Percentiles rank a stretch among this genome's conserved stretches.
phyloP scores from a whole-genome alignment of 176 grass and related monocot genomes.

The Puya raimondii region DNA sequence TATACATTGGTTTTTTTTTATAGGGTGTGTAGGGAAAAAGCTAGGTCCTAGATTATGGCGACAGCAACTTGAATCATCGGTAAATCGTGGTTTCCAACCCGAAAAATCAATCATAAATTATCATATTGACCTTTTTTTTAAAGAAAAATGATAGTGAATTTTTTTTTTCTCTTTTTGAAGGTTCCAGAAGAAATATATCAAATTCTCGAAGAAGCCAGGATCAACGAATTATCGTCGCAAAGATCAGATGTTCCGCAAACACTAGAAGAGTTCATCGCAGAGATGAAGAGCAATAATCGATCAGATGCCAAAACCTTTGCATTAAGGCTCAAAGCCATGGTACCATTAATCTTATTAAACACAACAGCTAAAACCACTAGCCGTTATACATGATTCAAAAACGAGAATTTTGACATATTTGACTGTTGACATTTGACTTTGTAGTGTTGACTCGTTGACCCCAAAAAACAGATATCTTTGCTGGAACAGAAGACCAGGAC shows the following conservation, averaged over 20 bases:
- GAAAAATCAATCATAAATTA: neutral
- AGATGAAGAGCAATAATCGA: slow-evolving; percentile 20
- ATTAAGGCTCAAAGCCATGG: slow-evolving; percentile 18
- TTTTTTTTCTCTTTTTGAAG: neutral
- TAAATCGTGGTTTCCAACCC: neutral
- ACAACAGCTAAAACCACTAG: neutral
- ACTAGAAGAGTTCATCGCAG: slow-evolving; percentile 7
- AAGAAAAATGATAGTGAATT: neutral
- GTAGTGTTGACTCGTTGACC: too few species aligned
- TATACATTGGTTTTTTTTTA: neutral
- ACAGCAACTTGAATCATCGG: slow-evolving; percentile 5
- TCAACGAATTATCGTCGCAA: neutral
- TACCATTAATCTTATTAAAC: neutral
- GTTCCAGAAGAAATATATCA: slow-evolving; percentile 24
- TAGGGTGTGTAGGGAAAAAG: slow-evolving; percentile 23
- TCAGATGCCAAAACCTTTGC: slow-evolving; percentile 26
- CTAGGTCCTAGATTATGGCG: slow-evolving; percentile 22
- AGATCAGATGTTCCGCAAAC: slow-evolving; percentile 14
- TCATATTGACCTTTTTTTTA: neutral
- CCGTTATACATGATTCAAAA: neutral
- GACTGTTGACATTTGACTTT: neutral
- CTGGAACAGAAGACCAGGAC: slow-evolving; percentile 61
- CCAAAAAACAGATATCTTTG: neutral
- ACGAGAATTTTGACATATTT: neutral
- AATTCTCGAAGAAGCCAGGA: slow-evolving; percentile 4